These are phyloP conservation scores for Blastobotrys elegans DNA, from an alignment of 1,139 yeast species.

Conservation along the genomic window DNA sequence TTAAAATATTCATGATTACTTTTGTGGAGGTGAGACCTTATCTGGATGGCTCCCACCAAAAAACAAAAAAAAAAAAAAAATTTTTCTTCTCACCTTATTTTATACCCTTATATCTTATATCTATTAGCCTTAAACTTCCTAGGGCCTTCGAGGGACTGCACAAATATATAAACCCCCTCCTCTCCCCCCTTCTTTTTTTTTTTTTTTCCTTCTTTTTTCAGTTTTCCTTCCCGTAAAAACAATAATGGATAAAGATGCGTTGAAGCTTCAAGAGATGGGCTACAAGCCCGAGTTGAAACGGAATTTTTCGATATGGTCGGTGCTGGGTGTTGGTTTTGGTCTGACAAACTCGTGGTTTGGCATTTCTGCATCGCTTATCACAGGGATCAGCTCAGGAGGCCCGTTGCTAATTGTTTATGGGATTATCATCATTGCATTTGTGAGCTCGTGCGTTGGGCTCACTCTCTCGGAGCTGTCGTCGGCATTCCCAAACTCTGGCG, in stretches of 20 bases:
- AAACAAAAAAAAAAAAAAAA: too few relatives aligned
- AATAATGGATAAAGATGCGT: slow-evolving; percentile 18
- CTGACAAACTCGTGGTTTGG: slow-evolving; percentile 39
- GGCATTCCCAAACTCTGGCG: slow-evolving; percentile 55
- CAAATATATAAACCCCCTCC: not conserved
- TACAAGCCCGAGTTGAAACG: slow-evolving; percentile 38
- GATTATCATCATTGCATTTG: slow-evolving; percentile 56
- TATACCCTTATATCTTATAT: too few relatives aligned
- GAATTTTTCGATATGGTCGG: slow-evolving; percentile 34
- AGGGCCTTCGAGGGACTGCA: too few relatives aligned
- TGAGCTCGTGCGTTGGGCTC: slow-evolving; percentile 44
- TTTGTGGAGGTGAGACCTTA: too few relatives aligned
- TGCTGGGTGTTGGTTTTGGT: slow-evolving; percentile 37
- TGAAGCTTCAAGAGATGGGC: slow-evolving; percentile 32
- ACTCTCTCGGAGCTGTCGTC: slow-evolving; percentile 49
- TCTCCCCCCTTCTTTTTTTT: not conserved
- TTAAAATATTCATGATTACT: not conserved
- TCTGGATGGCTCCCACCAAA: not conserved
- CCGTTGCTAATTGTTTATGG: slow-evolving; percentile 59
- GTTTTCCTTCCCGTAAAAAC: not conserved
- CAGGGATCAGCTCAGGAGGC: slow-evolving; percentile 34
- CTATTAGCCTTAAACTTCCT: too few relatives aligned
- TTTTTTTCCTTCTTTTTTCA: not conserved
- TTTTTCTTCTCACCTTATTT: too few relatives aligned
- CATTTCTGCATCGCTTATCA: slow-evolving; percentile 31